phyloP scores from a whole-genome alignment of 495 filamentous ascomycete genomes.

The Trichoderma erinaceum region DNA sequence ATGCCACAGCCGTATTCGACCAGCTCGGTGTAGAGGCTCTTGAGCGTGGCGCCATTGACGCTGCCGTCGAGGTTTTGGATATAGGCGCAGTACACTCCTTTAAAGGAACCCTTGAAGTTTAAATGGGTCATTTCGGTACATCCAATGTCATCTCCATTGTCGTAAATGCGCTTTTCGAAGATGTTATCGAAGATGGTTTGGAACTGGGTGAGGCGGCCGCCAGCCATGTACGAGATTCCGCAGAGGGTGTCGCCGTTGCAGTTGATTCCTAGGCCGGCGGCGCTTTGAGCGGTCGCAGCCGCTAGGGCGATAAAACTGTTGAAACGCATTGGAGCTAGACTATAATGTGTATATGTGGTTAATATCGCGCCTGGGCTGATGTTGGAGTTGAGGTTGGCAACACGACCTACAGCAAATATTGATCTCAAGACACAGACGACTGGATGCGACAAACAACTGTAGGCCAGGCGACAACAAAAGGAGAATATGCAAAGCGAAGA shows the following conservation, averaged over 20 bases:
- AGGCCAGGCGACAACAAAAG: neutral
- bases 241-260: neutral
- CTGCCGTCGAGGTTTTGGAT: neutral
- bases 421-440: no score
- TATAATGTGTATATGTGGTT: neutral
- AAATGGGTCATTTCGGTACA: neutral
- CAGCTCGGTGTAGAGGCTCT: neutral
- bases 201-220: neutral
- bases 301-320: neutral
- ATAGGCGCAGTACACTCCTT: neutral
- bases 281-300: neutral
- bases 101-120: neutral
- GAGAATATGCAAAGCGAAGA: neutral
- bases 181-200: neutral
- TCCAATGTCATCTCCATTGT: neutral
- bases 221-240: neutral
- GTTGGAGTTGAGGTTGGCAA: no score
- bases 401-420: no score
- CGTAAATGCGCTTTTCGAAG: neutral
- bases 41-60: neutral
- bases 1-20: neutral
- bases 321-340: neutral
- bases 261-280: neutral
- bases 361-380: no score
- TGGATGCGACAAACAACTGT: neutral